Evolutionary conservation across 2,329 filamentous ascomycete species (phyloP).

Genomic region (Trichoderma asperellum): DNA sequence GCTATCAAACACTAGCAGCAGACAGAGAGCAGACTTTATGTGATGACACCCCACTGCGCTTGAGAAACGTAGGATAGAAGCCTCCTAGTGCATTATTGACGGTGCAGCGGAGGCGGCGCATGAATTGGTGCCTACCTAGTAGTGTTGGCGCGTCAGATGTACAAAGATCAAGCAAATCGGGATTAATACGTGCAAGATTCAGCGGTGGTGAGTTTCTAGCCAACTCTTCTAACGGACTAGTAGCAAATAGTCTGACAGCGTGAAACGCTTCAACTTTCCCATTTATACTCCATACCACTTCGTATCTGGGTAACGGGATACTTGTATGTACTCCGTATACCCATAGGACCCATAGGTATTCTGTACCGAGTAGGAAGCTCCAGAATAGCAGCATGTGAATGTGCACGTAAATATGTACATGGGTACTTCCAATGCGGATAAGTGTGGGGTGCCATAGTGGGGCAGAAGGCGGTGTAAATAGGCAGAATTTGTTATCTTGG

Average conservation of each 20-base stretch:
- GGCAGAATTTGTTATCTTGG: slow-evolving; percentile 30
- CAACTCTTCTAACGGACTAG: not conserved
- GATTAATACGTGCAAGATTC: not conserved
- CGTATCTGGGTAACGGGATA: not conserved
- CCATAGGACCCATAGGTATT: not conserved
- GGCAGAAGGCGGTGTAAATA: not conserved
- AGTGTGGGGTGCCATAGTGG: not conserved
- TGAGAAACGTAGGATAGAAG: not conserved
- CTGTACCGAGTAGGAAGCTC: not conserved
- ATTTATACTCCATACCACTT: not conserved
- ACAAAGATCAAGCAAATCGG: not conserved
- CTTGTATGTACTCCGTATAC: too few species aligned
- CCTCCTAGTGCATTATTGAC: not conserved
- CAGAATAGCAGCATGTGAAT: slow-evolving; percentile 8
- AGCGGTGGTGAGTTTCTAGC: not conserved
- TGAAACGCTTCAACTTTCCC: not conserved
- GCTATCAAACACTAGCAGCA: not conserved
- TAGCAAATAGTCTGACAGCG: not conserved
- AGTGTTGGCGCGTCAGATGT: slow-evolving; percentile 9
- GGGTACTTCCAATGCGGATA: not conserved
- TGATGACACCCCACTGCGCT: not conserved
- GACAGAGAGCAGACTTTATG: not conserved
- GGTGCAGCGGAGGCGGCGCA: not conserved
- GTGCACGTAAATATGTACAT: not conserved
- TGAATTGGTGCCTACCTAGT: not conserved